Base-by-base conservation (phyloP, 129 eudicot genomes). In the carrot (Daucus carota) region DNA sequence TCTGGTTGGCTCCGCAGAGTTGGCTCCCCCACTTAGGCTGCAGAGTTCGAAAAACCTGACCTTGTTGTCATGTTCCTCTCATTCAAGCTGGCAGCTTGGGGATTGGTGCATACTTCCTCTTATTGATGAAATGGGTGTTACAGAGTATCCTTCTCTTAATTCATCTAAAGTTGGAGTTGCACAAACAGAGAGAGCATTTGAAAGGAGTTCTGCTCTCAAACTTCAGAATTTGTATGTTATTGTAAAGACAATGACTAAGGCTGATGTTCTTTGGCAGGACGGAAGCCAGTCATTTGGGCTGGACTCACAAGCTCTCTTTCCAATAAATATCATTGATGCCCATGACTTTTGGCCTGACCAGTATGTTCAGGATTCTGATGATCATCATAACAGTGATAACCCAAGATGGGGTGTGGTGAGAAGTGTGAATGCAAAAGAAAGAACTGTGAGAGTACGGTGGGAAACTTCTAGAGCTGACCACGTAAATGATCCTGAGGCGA, bases 11-110 rank as follows among this genome's bases (percentile, higher is more conserved):
- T 65, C 73, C 13, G 86, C 86, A 38, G 84, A 68, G 73, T 3
- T 46, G 40, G 75, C 82, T 24, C 71, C 86, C 34, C 99, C 99
- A 0, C 85, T 86, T 16, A 45, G 80, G 62, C 59, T 80, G 81
- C 97, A 86, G 76, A 80, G 73, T 24, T 72, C 84, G 1, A 86
- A 85, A 81, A 82, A 83, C 65, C 85, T 94, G 77, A 89, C 92
- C 6, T 74, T 84, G 71, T 45, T 94, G 86, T 84, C 96, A 33
- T 80, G 87, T 81, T 91, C 82, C 81, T 24, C 89, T 22, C 89
- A 90, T 79, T 83, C 89, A 67, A 89, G 88, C 77, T 94, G 99
- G 99, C 99, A 91, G 85, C 88, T 91, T 43, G 99, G 99, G 60
- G 99, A 94, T 72, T 94, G 93, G 90, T 94, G 99, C 76, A 76